These are phyloP conservation scores for Aspergillus conjunctus DNA, from an alignment of 495 filamentous ascomycete species.

Conservation along the genomic window DNA sequence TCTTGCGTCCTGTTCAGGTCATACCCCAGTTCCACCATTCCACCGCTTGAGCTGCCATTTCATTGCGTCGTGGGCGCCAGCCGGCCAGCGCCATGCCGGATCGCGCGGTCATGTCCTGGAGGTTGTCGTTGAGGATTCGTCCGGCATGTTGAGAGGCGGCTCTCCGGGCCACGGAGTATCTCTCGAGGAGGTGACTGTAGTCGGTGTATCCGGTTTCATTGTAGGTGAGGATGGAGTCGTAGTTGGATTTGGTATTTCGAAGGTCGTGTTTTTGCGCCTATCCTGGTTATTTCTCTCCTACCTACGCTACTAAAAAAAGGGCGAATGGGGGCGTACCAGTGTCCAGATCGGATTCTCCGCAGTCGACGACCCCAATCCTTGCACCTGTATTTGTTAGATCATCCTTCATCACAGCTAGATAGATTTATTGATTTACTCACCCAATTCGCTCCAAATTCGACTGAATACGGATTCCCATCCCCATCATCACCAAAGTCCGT, in stretches of 20 bases:
- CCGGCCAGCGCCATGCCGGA: slow-evolving; percentile 61
- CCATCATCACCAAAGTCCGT: slow-evolving; percentile 59
- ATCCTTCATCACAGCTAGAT: too few relatives aligned
- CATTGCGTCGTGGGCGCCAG: slow-evolving; percentile 62
- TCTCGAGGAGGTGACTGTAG: slow-evolving; percentile 53
- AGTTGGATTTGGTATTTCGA: slow-evolving; percentile 65
- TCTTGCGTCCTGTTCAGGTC: not conserved
- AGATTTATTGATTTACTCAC: slow-evolving; percentile 29
- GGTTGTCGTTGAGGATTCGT: slow-evolving; percentile 56
- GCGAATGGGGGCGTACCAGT: slow-evolving; percentile 39
- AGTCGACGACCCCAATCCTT: slow-evolving; percentile 57
- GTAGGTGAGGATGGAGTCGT: slow-evolving; percentile 61
- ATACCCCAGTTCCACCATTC: slow-evolving; percentile 65
- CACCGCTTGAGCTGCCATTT: slow-evolving; percentile 60
- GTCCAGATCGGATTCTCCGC: slow-evolving; percentile 70
- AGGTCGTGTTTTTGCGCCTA: slow-evolving; percentile 64
- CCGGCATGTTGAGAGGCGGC: slow-evolving; percentile 59
- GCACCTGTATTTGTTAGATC: slow-evolving; percentile 45
- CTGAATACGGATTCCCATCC: slow-evolving; percentile 55
- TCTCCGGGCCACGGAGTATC: slow-evolving; percentile 53
- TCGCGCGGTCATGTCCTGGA: slow-evolving; percentile 65
- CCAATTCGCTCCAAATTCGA: slow-evolving; percentile 76
- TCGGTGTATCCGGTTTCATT: slow-evolving; percentile 56
- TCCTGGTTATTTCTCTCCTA: not conserved
- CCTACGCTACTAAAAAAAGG: not conserved